Percentiles rank a stretch among this genome's conserved stretches.
These are phyloP conservation scores for Plasmodium gaboni DNA, from an alignment of 169 alveolate genomes.

Conservation along the genomic window DNA sequence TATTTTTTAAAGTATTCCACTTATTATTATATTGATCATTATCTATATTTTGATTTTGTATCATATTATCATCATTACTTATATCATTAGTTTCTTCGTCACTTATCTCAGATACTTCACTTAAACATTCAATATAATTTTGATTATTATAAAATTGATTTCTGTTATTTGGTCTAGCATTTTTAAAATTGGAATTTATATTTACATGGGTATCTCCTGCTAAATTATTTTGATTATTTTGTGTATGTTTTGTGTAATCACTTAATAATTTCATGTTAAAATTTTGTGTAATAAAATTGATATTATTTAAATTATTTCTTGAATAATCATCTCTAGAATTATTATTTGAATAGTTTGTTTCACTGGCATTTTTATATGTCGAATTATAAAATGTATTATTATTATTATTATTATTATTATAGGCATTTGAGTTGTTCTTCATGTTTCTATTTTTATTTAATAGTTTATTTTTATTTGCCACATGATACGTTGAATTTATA, in stretches of 20 bases:
- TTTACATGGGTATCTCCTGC: neutral
- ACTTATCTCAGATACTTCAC: constrained; percentile 76
- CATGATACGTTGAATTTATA: neutral
- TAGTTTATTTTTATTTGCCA: neutral
- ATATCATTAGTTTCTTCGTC: constrained; percentile 30
- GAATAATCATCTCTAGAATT: neutral
- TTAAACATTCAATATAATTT: constrained; percentile 50
- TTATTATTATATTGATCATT: neutral
- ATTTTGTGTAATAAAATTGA: constrained; percentile 6
- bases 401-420: constrained; percentile 1
- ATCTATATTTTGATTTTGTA: neutral
- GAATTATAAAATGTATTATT: neutral
- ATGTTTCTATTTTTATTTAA: neutral
- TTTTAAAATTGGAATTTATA: neutral
- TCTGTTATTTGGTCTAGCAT: neutral
- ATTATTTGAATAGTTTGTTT: too few relatives aligned
- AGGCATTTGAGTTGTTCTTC: neutral
- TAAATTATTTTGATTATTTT: neutral
- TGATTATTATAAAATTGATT: neutral
- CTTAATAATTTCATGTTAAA: constrained; percentile 21
- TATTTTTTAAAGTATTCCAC: neutral
- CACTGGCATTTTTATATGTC: neutral
- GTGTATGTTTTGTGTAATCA: constrained; percentile 5
- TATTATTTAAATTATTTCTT: neutral
- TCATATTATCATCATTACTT: neutral